Percentiles rank a stretch among this genome's conserved stretches.
Evolutionary conservation across 805 yeast species (phyloP).

Genomic region (Saturnispora kantuleensis): DNA sequence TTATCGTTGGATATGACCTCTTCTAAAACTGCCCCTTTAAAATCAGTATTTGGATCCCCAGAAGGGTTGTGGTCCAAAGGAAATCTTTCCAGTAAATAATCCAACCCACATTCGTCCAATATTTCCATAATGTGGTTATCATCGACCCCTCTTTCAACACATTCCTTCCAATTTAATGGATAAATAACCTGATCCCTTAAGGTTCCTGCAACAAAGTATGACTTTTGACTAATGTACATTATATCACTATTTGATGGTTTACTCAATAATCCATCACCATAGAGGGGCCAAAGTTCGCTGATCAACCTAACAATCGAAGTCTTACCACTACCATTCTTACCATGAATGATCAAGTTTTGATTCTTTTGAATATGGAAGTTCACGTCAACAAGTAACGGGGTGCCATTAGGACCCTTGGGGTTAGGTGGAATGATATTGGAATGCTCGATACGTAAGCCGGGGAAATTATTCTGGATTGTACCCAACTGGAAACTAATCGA

Average conservation of each 20-base stretch:
- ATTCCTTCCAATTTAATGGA: constrained; percentile 70
- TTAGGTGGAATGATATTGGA: constrained; percentile 78
- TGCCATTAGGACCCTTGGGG: constrained; percentile 44
- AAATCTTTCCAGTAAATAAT: constrained; percentile 65
- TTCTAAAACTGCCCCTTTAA: constrained; percentile 15
- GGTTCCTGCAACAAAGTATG: constrained; percentile 73
- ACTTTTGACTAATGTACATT: constrained; percentile 74
- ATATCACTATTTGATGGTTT: constrained; percentile 64
- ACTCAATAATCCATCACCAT: constrained; percentile 62
- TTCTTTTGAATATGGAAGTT: constrained; percentile 52
- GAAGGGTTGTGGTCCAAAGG: constrained; percentile 36
- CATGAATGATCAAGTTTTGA: constrained; percentile 69
- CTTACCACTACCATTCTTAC: constrained; percentile 86
- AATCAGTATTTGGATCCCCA: constrained; percentile 7
- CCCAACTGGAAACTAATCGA: constrained; percentile 32
- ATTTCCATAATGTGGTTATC: constrained; percentile 63
- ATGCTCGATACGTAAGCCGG: constrained; percentile 75
- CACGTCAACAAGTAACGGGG: constrained; percentile 51
- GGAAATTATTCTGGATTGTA: constrained; percentile 65
- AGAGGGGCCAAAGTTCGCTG: constrained; percentile 89
- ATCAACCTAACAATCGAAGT: constrained; percentile 75
- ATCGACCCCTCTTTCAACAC: constrained; percentile 58
- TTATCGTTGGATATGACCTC: constrained; percentile 22
- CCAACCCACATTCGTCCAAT: constrained; percentile 67
- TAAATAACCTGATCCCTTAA: constrained; percentile 87